Evolutionary conservation across 148 eudicot genomes (phyloP).

Genomic region (Dianthus caryophyllus): DNA sequence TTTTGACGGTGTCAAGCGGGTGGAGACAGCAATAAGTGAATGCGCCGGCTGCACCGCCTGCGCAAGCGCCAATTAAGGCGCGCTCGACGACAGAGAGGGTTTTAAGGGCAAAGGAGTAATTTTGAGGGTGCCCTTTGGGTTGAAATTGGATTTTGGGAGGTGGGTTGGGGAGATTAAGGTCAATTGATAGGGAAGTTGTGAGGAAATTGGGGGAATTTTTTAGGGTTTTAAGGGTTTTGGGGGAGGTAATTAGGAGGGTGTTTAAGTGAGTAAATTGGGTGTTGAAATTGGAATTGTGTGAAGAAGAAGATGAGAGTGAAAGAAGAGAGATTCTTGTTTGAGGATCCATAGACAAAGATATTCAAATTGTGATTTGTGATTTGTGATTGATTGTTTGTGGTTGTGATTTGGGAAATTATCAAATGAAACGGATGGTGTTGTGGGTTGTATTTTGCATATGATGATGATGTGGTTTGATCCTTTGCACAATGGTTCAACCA

Average conservation of each 20-base stretch:
- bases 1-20: slow-evolving; percentile 84
- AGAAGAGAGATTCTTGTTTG: slow-evolving; percentile 25
- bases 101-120: slow-evolving; percentile 32
- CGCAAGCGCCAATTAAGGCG: slow-evolving; percentile 73
- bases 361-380: no score
- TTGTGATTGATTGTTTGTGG: no score
- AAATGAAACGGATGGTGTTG: no score
- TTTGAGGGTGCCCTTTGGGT: slow-evolving; percentile 30
- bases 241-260: slow-evolving; percentile 35
- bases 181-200: slow-evolving; percentile 53
- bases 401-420: no score
- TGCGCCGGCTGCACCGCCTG: slow-evolving; percentile 83
- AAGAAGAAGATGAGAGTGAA: slow-evolving; percentile 9
- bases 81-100: slow-evolving; percentile 66
- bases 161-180: slow-evolving; percentile 28
- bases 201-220: slow-evolving; percentile 34
- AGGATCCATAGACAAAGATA: no score
- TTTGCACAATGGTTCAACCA: no score
- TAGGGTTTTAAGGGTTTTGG: slow-evolving; percentile 32
- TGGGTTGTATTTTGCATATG: no score
- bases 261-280: slow-evolving; percentile 56
- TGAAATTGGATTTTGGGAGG: slow-evolving; percentile 4
- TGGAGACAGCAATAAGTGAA: slow-evolving; percentile 75
- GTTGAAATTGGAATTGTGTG: slow-evolving; percentile 34
- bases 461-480: no score